These are phyloP conservation scores for Leccinum fibrillosum DNA, from an alignment of 768 basidiomycete species.

Conservation along the genomic window DNA sequence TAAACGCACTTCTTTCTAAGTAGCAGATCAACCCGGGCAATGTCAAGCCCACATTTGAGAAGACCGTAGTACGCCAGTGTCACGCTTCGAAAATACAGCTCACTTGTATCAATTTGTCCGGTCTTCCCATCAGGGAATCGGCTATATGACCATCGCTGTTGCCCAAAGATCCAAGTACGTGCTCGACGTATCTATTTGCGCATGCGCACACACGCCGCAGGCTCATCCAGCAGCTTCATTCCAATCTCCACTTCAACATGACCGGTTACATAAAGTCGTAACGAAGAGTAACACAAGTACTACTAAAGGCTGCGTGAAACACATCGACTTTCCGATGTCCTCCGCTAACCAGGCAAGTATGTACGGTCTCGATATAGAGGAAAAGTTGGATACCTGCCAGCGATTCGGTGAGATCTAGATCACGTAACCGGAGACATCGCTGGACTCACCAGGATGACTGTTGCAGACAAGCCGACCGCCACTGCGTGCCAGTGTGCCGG, in stretches of 20 bases:
- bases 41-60: too few relatives aligned
- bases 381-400: not conserved
- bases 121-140: conserved; percentile 25
- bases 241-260: not conserved
- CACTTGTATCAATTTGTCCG: too few relatives aligned
- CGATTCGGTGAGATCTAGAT: not conserved
- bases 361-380: not conserved
- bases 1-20: not conserved
- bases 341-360: not conserved
- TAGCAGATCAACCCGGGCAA: too few relatives aligned
- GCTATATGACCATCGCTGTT: conserved; percentile 21
- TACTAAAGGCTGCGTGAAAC: not conserved
- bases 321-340: not conserved
- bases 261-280: not conserved
- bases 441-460: not conserved
- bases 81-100: too few relatives aligned
- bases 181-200: not conserved
- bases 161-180: conserved; percentile 21
- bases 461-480: not conserved
- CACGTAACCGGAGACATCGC: not conserved
- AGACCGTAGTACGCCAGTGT: too few relatives aligned
- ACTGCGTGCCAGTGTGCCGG: not conserved
- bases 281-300: not conserved
- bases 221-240: not conserved
- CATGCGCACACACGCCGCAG: not conserved